Conservation (phyloP, 306 rosid genomes). For the Malus orientalis region DNA sequence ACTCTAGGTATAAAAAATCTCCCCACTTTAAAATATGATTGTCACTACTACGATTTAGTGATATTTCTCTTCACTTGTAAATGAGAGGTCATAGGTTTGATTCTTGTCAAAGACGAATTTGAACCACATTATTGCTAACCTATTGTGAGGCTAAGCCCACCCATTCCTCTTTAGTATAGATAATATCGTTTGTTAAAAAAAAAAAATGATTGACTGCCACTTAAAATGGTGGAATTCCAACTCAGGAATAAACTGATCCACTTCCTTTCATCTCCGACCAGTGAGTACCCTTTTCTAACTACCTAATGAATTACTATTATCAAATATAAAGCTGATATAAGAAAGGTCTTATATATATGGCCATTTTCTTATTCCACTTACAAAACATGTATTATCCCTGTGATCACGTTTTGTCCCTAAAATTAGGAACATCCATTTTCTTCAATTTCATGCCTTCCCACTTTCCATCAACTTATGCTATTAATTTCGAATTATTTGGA, state of each 20-base stretch:
- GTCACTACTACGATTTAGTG: no score
- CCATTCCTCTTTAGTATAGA: fast-evolving
- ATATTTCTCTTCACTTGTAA: no score
- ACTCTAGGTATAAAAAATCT: no score
- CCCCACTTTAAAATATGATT: no score
- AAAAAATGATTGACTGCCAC: slow-evolving; percentile 19
- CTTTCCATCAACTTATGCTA: neutral
- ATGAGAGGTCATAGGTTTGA: no score
- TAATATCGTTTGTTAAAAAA: no score
- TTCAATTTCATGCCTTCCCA: neutral
- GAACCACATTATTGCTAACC: no score
- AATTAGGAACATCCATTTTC: slow-evolving; percentile 4
- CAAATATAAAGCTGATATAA: neutral
- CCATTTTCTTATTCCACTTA: slow-evolving; percentile 20
- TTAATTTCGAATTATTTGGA: neutral
- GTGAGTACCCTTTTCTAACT: slow-evolving; percentile 5
- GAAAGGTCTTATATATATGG: neutral
- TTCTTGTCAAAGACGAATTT: no score
- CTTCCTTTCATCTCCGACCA: slow-evolving; percentile 22
- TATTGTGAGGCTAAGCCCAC: no score
- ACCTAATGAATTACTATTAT: neutral
- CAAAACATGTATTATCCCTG: slow-evolving; percentile 15
- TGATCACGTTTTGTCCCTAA: slow-evolving; percentile 20
- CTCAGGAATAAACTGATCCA: slow-evolving; percentile 26
- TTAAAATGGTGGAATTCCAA: slow-evolving; percentile 51